phyloP scores from a whole-genome alignment of 2,329 filamentous ascomycete species.

The Acephala macrosclerotiorum region DNA sequence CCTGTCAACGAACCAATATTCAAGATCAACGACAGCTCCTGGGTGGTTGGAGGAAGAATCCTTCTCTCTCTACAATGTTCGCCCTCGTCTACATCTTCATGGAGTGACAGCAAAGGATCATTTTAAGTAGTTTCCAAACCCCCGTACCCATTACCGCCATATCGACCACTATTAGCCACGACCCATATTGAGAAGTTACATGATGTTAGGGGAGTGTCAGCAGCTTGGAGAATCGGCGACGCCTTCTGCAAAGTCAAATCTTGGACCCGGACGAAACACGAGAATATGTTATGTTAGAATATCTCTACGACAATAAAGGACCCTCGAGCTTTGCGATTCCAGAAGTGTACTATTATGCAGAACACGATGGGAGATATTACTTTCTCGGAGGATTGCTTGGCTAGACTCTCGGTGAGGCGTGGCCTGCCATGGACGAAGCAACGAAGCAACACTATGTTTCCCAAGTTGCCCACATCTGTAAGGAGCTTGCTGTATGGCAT shows the following conservation, averaged over 20 bases:
- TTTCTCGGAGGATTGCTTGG: constrained; percentile 18
- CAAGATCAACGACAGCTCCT: constrained; percentile 19
- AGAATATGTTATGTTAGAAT: constrained; percentile 22
- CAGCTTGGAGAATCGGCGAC: constrained; percentile 18
- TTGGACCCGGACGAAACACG: constrained; percentile 16
- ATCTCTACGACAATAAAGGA: constrained; percentile 18
- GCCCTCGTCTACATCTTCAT: constrained; percentile 12
- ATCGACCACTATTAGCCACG: constrained; percentile 15
- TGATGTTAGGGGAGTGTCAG: constrained; percentile 21
- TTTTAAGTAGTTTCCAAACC: constrained; percentile 19
- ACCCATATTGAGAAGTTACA: constrained; percentile 15
- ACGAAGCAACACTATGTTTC: constrained; percentile 27
- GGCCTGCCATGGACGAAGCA: constrained; percentile 18
- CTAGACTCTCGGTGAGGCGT: constrained; percentile 14
- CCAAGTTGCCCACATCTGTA: constrained; percentile 20
- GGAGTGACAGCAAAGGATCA: constrained; percentile 22
- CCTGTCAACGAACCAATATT: constrained; percentile 18
- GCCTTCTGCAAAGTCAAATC: constrained; percentile 19
- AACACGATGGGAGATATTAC: constrained; percentile 19
- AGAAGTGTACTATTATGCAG: constrained; percentile 18
- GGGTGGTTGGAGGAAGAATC: constrained; percentile 16
- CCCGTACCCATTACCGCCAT: constrained; percentile 17
- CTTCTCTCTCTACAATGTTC: constrained; percentile 18
- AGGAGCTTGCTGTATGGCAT: constrained; percentile 18
- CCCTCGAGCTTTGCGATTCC: constrained; percentile 18